Percentiles rank a stretch among this genome's conserved stretches.
These are phyloP conservation scores for Leccinum subspadiceum DNA, from an alignment of 1,284 basidiomycete genomes.

Conservation along the genomic window DNA sequence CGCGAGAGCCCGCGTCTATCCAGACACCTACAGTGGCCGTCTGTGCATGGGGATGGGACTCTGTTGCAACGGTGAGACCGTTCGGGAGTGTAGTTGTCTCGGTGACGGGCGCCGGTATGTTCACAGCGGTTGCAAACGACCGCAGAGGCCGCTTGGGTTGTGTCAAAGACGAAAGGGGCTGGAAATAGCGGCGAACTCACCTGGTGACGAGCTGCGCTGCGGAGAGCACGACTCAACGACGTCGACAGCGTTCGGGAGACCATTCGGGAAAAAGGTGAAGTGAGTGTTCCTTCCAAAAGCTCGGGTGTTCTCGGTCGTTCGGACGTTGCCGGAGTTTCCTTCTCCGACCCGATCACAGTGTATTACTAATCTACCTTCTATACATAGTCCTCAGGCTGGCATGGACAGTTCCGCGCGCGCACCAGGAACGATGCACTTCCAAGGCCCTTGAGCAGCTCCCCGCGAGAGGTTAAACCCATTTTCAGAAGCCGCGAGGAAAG, in stretches of 20 bases:
- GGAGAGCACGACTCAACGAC: constrained; percentile 60
- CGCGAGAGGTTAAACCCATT: constrained; percentile 48
- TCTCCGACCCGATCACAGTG: constrained; percentile 23
- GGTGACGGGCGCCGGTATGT: constrained; percentile 70
- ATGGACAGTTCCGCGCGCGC: constrained; percentile 21
- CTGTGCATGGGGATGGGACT: constrained; percentile 89
- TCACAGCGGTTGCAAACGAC: constrained; percentile 71
- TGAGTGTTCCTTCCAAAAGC: constrained; percentile 14
- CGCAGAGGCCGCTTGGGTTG: constrained; percentile 39
- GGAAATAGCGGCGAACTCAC: constrained; percentile 37
- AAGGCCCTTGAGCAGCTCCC: no score
- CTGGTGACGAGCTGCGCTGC: constrained; percentile 53
- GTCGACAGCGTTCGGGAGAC: constrained; percentile 61
- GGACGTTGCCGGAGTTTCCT: constrained; percentile 21
- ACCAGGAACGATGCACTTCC: constrained; percentile 42
- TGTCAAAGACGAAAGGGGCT: constrained; percentile 8
- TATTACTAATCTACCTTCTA: no score
- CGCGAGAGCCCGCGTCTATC: constrained; percentile 97
- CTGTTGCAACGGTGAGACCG: constrained; percentile 90
- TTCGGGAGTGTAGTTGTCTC: constrained; percentile 88
- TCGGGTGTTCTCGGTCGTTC: constrained; percentile 34
- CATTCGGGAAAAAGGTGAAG: constrained; percentile 39
- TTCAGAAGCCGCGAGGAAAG: constrained; percentile 57
- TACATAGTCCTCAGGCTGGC: no score
- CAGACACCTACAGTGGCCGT: constrained; percentile 98